Conservation (phyloP, 2,329 filamentous ascomycete species). For the Colletotrichum sp. region DNA sequence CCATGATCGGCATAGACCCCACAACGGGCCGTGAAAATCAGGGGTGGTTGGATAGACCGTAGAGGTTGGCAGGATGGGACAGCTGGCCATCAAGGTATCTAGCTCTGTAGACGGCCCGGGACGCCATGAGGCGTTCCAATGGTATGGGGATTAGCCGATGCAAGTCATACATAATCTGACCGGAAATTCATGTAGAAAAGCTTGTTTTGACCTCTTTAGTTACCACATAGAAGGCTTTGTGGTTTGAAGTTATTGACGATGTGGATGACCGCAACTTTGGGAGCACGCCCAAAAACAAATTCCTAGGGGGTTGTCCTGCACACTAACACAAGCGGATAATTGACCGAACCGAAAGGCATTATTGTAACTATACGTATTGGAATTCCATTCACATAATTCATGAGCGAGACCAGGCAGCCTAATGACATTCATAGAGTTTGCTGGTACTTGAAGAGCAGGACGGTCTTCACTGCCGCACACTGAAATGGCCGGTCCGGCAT, state of each 20-base stretch:
- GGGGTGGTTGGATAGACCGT: background rate
- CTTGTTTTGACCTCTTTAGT: background rate
- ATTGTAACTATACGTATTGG: no score
- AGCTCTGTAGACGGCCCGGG: background rate
- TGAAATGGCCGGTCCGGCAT: background rate
- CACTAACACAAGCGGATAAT: no score
- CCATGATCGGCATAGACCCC: background rate
- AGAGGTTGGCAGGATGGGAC: background rate
- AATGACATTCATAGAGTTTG: no score
- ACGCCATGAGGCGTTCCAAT: background rate
- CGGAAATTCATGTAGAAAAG: background rate
- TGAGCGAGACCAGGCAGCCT: no score
- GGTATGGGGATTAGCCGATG: background rate
- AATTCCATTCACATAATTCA: no score
- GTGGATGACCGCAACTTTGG: no score
- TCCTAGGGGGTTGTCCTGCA: no score
- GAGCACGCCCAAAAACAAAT: no score
- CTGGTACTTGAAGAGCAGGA: background rate
- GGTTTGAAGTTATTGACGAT: no score
- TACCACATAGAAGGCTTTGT: no score
- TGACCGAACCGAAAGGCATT: no score
- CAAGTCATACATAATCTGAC: background rate
- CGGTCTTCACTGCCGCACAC: background rate
- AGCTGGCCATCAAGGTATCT: background rate
- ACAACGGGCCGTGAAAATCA: background rate